Percentiles rank a stretch among this genome's conserved stretches.
These are phyloP conservation scores for Tulasnella sp. DNA, from an alignment of 768 basidiomycete genomes.

Conservation along the genomic window DNA sequence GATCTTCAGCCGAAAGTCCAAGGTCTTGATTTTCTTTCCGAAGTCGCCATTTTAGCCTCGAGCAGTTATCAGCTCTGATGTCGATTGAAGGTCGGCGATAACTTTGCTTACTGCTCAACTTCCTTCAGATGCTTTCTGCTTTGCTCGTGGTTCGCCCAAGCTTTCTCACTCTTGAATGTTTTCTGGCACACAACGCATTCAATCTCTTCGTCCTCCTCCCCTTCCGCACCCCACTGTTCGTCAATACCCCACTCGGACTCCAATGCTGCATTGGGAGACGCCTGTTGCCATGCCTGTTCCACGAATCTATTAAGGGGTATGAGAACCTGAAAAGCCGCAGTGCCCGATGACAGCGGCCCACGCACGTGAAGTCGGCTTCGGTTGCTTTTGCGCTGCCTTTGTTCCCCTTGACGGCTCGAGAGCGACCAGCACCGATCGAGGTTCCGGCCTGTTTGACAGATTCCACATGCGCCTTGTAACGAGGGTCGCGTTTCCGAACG, in stretches of 20 bases:
- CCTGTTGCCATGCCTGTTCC: constrained; percentile 80
- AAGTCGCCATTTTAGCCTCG: constrained; percentile 66
- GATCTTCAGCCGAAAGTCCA: constrained; percentile 35
- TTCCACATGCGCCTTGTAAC: constrained; percentile 59
- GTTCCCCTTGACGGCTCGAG: neutral
- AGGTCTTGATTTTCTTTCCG: constrained; percentile 60
- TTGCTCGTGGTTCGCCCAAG: constrained; percentile 93
- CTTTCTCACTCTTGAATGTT: constrained; percentile 81
- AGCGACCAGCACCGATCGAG: neutral
- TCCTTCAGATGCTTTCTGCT: constrained; percentile 91
- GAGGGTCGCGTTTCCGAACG: constrained; percentile 79
- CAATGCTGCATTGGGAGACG: constrained; percentile 27
- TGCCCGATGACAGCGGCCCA: neutral
- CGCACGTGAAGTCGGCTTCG: constrained; percentile 14
- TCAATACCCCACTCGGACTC: constrained; percentile 44
- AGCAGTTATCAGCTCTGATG: neutral
- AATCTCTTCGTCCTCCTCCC: constrained; percentile 58
- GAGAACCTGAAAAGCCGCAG: neutral
- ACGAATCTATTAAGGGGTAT: constrained; percentile 41
- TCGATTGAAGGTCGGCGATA: neutral
- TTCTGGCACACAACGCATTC: constrained; percentile 95
- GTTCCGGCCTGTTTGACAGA: neutral
- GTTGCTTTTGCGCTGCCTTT: constrained; percentile 29
- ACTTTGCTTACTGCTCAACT: constrained; percentile 48
- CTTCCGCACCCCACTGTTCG: constrained; percentile 66